Evolutionary conservation across 2,329 filamentous ascomycete genomes (phyloP).

Genomic region (Fusarium pseudonygamai): DNA sequence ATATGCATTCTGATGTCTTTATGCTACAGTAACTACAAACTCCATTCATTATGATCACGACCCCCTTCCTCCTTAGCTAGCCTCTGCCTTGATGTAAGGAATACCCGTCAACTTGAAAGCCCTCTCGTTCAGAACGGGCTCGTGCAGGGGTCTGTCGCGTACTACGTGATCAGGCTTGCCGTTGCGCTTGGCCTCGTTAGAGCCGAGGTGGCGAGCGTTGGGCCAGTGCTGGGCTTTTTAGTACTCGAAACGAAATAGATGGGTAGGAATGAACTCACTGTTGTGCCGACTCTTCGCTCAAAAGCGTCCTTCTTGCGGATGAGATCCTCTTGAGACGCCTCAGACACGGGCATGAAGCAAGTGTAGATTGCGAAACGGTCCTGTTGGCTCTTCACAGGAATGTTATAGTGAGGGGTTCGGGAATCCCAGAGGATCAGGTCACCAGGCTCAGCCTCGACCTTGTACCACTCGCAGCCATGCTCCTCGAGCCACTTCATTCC

Average conservation of each 20-base stretch:
- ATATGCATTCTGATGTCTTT: background rate
- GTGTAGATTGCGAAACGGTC: conserved; percentile 49
- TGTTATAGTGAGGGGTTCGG: conserved; percentile 53
- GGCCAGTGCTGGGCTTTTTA: conserved; percentile 44
- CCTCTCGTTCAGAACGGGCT: conserved; percentile 25
- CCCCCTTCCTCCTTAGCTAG: background rate
- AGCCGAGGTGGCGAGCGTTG: conserved; percentile 42
- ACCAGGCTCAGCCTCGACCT: conserved; percentile 54
- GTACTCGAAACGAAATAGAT: background rate
- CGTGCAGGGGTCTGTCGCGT: conserved; percentile 27
- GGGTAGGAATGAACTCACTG: conserved; percentile 12
- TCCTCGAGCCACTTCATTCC: conserved; percentile 52
- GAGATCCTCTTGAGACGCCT: conserved; percentile 48
- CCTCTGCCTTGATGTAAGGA: conserved; percentile 30
- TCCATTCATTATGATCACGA: too few relatives aligned
- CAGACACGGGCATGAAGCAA: conserved; percentile 34
- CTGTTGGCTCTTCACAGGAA: conserved; percentile 50
- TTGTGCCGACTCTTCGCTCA: conserved; percentile 50
- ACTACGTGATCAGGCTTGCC: conserved; percentile 33
- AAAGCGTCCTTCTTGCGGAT: conserved; percentile 54
- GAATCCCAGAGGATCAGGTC: conserved; percentile 55
- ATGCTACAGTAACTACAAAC: background rate
- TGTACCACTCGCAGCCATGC: conserved; percentile 46
- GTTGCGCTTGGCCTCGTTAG: conserved; percentile 30
- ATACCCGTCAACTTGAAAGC: conserved; percentile 40